A percentile compares a stretch with the other conserved stretches of the same genome.
Conservation (phyloP, 2,329 filamentous ascomycete species). For the Colletotrichum sp. region DNA sequence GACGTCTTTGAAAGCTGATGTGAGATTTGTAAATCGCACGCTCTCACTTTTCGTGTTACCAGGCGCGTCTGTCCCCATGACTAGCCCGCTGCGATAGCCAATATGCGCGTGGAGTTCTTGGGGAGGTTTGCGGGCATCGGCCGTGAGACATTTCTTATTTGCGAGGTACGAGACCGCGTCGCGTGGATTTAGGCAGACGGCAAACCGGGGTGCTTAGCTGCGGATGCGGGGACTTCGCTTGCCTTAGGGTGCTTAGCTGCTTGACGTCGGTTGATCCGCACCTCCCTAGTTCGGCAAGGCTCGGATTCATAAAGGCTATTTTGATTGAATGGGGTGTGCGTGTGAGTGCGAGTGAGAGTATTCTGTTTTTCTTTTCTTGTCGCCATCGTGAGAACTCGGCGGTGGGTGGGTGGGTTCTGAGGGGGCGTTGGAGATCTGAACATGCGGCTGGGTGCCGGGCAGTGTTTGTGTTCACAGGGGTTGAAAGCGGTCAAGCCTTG, state of each 20-base stretch:
- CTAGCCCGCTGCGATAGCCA: neutral
- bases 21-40: neutral
- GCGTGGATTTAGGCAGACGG: neutral
- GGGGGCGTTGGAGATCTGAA: neutral
- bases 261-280: neutral
- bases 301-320: neutral
- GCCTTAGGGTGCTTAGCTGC: neutral
- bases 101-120: neutral
- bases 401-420: neutral
- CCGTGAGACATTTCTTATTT: neutral
- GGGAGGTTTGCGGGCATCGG: neutral
- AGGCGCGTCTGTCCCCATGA: neutral
- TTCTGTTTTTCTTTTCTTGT: neutral
- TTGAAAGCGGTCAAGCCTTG: neutral
- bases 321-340: neutral
- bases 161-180: neutral
- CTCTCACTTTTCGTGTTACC: neutral
- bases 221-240: neutral
- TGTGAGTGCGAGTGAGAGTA: neutral
- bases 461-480: neutral
- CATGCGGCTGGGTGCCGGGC: neutral
- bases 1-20: neutral
- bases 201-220: neutral
- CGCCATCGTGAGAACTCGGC: neutral
- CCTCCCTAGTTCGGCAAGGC: neutral